Evolutionary conservation across 345 rosid genomes (phyloP).

Genomic region (Camelina neglecta): DNA sequence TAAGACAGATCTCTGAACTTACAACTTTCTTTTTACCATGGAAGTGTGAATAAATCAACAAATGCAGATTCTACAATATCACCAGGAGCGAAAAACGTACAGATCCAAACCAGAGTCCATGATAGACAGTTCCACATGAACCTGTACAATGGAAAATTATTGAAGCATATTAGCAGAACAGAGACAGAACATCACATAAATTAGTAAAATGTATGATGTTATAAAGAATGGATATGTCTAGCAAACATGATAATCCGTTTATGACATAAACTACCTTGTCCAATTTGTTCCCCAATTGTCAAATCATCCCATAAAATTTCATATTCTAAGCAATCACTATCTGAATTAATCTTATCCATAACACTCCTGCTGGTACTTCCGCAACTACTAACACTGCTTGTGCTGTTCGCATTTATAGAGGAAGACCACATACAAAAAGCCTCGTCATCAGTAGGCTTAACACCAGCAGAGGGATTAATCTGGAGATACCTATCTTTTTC

Average conservation of each 20-base stretch:
- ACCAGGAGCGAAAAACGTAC: conserved; percentile 68
- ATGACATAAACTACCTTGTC: conserved; percentile 70
- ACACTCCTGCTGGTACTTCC: conserved; percentile 86
- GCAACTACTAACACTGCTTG: conserved; percentile 86
- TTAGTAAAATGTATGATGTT: conserved; percentile 3
- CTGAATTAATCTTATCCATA: conserved; percentile 71
- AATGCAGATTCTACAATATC: conserved; percentile 18
- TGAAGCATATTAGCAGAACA: conserved; percentile 14
- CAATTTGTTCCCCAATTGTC: conserved; percentile 80
- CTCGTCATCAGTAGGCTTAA: conserved; percentile 41
- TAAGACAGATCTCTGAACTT: conserved; percentile 22
- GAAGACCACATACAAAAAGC: conserved; percentile 81
- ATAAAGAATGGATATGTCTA: conserved; percentile 19
- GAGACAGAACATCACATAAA: conserved; percentile 41
- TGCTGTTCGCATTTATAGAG: conserved; percentile 69
- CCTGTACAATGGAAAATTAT: conserved; percentile 57
- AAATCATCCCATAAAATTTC: conserved; percentile 96
- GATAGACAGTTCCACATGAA: conserved; percentile 97
- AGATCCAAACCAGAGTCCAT: conserved; percentile 96
- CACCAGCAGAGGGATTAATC: conserved; percentile 46
- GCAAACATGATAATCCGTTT: conserved; percentile 15
- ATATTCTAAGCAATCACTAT: conserved; percentile 70
- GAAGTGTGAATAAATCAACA: conserved; percentile 40
- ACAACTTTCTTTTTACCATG: not conserved
- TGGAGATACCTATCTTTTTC: conserved; percentile 45